A percentile compares a stretch with the other conserved stretches of the same genome.
These are phyloP conservation scores for Cydonia oblonga DNA, from an alignment of 331 rosid species.

Conservation along the genomic window DNA sequence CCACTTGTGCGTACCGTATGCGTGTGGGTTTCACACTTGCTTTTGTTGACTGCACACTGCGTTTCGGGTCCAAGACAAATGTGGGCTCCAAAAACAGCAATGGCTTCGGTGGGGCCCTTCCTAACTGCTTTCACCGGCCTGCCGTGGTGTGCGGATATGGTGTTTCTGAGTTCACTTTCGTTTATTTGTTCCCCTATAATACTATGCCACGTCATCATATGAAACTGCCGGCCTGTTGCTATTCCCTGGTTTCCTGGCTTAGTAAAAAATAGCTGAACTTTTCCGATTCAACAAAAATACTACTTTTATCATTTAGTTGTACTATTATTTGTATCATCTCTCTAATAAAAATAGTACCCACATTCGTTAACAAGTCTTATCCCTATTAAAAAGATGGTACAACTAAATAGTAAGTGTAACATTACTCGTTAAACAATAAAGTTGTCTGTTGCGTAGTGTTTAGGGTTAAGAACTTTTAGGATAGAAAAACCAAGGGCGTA, in stretches of 20 bases:
- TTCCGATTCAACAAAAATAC: neutral
- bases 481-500: no score
- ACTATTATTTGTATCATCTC: no score
- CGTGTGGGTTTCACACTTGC: conserved; percentile 14
- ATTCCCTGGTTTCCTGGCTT: neutral
- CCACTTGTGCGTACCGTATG: neutral
- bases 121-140: neutral
- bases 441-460: no score
- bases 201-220: neutral
- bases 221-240: neutral
- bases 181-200: neutral
- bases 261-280: neutral
- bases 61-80: neutral
- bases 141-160: neutral
- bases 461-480: no score
- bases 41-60: conserved; percentile 22
- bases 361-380: accelerated
- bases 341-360: no score
- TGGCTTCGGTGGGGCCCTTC: neutral
- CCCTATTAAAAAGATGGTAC: accelerated
- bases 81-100: neutral
- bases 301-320: no score
- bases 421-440: no score
- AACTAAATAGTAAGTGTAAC: no score
- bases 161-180: neutral